These are phyloP conservation scores for Maudiozyma humilis DNA, from an alignment of 1,139 yeast species.

Conservation along the genomic window DNA sequence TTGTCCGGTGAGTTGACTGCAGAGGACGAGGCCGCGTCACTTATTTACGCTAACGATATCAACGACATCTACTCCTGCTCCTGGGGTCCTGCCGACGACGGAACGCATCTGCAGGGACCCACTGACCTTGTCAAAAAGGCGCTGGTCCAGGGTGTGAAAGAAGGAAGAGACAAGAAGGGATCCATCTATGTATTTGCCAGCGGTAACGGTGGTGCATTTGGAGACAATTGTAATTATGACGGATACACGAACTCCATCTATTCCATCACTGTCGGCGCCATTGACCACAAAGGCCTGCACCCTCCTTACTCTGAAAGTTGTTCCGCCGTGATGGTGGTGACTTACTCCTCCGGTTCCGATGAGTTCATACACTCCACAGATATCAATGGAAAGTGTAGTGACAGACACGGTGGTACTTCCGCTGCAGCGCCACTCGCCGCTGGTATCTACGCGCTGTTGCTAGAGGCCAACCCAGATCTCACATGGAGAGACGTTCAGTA, in stretches of 20 bases:
- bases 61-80: constrained; percentile 95
- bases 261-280: constrained; percentile 91
- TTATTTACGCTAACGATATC: constrained; percentile 67
- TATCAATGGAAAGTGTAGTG: constrained; percentile 61
- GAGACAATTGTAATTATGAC: constrained; percentile 92
- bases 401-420: constrained; percentile 88
- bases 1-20: constrained; percentile 71
- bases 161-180: constrained; percentile 79
- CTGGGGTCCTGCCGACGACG: constrained; percentile 98
- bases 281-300: constrained; percentile 76
- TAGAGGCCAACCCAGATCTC: constrained; percentile 73
- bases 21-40: constrained; percentile 85
- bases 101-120: constrained; percentile 78
- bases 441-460: constrained; percentile 76
- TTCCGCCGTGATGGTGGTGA: constrained; percentile 92
- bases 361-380: constrained; percentile 92
- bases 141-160: constrained; percentile 70
- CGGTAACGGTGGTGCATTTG: constrained; percentile 82
- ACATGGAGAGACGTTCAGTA: constrained; percentile 97
- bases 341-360: constrained; percentile 86
- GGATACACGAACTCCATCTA: constrained; percentile 96
- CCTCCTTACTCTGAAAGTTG: constrained; percentile 90
- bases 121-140: constrained; percentile 72
- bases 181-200: constrained; percentile 90
- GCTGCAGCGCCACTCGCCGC: constrained; percentile 99